Conservation (phyloP, 2,329 filamentous ascomycete species). For the Penicillium sp. region DNA sequence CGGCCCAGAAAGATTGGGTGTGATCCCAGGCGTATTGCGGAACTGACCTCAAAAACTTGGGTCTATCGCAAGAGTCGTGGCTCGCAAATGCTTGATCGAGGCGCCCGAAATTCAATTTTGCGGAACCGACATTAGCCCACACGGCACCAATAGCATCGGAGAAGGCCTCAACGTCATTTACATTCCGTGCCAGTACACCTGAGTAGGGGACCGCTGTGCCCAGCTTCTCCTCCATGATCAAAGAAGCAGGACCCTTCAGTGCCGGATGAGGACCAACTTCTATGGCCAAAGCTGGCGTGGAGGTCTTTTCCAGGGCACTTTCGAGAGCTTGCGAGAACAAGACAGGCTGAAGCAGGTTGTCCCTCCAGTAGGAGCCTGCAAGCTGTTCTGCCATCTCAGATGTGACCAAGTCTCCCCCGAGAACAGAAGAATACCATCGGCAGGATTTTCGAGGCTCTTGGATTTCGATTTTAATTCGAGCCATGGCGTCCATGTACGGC, state of each 20-base stretch:
- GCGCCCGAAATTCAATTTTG: too few species aligned
- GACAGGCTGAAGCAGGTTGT: slow-evolving; percentile 32
- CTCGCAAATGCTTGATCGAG: too few species aligned
- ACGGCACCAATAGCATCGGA: slow-evolving; percentile 11
- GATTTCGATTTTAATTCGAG: too few species aligned
- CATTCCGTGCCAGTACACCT: slow-evolving; percentile 11
- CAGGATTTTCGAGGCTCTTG: too few species aligned
- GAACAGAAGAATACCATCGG: too few species aligned
- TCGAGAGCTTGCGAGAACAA: slow-evolving; percentile 26
- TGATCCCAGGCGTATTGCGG: slow-evolving; percentile 23
- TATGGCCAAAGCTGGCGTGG: slow-evolving; percentile 14
- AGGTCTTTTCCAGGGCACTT: slow-evolving; percentile 6
- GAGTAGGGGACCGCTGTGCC: slow-evolving; percentile 13
- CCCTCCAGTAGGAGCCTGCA: slow-evolving; percentile 39
- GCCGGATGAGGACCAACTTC: slow-evolving; percentile 33
- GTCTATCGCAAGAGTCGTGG: too few species aligned
- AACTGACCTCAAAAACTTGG: too few species aligned
- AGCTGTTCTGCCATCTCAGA: too few species aligned
- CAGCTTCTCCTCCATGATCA: slow-evolving; percentile 14
- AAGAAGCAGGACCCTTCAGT: slow-evolving; percentile 22
- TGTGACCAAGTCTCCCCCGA: too few species aligned
- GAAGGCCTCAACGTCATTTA: slow-evolving; percentile 12
- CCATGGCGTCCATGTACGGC: slow-evolving; percentile 30
- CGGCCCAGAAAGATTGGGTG: slow-evolving; percentile 11
- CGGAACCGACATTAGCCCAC: slow-evolving; percentile 15